Evolutionary conservation across 106 monocot species (phyloP), one percentile per base, ranked within the genome.

Genomic region (Allium sativum): DNA sequence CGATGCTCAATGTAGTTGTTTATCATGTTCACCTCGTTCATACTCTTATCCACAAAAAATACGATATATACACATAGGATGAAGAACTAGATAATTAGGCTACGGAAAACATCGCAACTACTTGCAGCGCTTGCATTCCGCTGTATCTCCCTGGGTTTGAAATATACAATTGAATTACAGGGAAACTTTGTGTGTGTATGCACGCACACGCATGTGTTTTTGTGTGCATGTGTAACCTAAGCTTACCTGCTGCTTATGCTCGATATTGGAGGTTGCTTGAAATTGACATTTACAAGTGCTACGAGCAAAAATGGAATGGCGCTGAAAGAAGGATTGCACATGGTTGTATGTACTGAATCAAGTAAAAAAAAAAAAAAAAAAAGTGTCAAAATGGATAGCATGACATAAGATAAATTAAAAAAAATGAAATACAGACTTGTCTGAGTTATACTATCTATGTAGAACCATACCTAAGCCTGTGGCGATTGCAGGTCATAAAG

Each of bases 401-500:
- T 9, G 31, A 40, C 4, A 42, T 14, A 7, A 44, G 45, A 19
- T 0, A 42, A 12, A 4, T 40, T 46, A 16, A 52, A 67, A 12
- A 56, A 64, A 58, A 0, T 16, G 0, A 15, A 42, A 18, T 22
- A 22, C 22, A 22, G 22, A 22, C 22, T 22, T 22, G 3, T 22
- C 22, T 22, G 22, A 22, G 22, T 22, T 22, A 22, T 1, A 22
- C 22, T 22, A 22, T 22, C 22, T 22, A 22, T 22, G 22, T 22
- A 22, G 22, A 22, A 22, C 22, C 48, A 59, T 68, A 80, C 86
- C 86, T 87, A 57, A 87, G 70, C 43, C 86, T 69, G 47, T 82
- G 84, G 44, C 74, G 65, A 66, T 88, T 83, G 64, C 88, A 84
- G n/a, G 80, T 4, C 6, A 56, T 43, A 43, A 81, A 84, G 69